A percentile compares a stretch with the other conserved stretches of the same genome.
Evolutionary conservation across 75 land plant species (phyloP).

Genomic region (Cryptomeria japonica): DNA sequence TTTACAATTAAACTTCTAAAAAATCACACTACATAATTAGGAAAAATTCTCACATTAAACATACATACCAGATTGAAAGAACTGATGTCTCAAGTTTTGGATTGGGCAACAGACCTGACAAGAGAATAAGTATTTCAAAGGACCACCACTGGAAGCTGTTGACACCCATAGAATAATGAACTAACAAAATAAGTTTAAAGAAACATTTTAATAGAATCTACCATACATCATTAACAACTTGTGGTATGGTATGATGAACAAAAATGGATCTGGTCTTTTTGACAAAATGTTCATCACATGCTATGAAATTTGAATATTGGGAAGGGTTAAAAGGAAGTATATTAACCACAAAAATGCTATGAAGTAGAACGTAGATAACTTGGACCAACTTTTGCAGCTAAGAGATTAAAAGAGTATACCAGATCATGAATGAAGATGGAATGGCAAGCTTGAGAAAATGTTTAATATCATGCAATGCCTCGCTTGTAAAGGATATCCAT

Average conservation of each 20-base stretch:
- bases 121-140: conserved; percentile 58
- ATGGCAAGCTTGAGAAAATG: conserved; percentile 64
- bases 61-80: conserved; percentile 42
- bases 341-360: background rate
- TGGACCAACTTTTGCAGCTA: background rate
- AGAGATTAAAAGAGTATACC: conserved; percentile 34
- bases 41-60: background rate
- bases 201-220: background rate
- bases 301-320: background rate
- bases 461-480: conserved; percentile 52
- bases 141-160: conserved; percentile 77
- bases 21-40: conserved; percentile 22
- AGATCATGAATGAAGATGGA: conserved; percentile 83
- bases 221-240: background rate
- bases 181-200: background rate
- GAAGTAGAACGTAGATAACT: background rate
- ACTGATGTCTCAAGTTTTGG: conserved; percentile 70
- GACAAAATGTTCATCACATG: background rate
- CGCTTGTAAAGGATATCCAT: conserved; percentile 58
- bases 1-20: too few species aligned
- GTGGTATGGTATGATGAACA: background rate
- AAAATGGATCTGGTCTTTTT: background rate
- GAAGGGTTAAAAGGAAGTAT: background rate
- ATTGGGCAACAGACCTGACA: conserved; percentile 71
- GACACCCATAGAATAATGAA: background rate